Percentiles rank a stretch among this genome's conserved stretches.
Evolutionary conservation across 345 rosid genomes (phyloP).

Genomic region (Eutrema heterophyllum): DNA sequence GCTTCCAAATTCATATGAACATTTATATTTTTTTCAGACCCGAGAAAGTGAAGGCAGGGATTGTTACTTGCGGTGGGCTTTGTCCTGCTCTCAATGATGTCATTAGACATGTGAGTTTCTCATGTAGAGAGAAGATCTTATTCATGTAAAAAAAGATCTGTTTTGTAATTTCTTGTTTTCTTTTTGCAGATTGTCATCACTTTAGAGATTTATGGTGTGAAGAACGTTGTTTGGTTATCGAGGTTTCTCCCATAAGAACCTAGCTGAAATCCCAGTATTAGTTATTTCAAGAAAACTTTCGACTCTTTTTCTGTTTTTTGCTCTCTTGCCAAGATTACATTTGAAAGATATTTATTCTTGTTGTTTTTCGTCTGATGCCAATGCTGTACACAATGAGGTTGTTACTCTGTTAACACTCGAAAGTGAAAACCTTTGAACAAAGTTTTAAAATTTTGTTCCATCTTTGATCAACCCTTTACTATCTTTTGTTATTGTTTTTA

Average conservation of each 20-base stretch:
- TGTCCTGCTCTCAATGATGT: slow-evolving; percentile 96
- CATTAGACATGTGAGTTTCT: slow-evolving; percentile 64
- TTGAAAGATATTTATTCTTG: neutral
- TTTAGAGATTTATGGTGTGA: slow-evolving; percentile 82
- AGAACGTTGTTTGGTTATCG: slow-evolving; percentile 79
- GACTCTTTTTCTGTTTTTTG: neutral
- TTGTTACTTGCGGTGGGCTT: slow-evolving; percentile 85
- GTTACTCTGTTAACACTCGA: too few relatives aligned
- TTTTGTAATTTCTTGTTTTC: neutral
- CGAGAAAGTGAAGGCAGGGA: slow-evolving; percentile 86
- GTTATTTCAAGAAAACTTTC: neutral
- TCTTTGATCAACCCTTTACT: neutral
- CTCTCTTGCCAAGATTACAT: neutral
- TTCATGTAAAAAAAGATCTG: neutral
- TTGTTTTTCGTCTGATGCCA: slow-evolving; percentile 45
- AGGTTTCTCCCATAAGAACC: slow-evolving; percentile 59
- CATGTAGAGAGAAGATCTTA: neutral
- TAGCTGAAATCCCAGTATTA: slow-evolving; percentile 62
- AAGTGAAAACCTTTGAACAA: too few relatives aligned
- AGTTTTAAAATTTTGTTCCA: neutral
- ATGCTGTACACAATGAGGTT: slow-evolving; percentile 81
- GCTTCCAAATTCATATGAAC: too few relatives aligned
- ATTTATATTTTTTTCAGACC: too few relatives aligned
- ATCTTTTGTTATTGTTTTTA: slow-evolving; percentile 9
- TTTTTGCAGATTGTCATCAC: slow-evolving; percentile 70